Base-by-base conservation (phyloP, 805 yeast genomes). In the Lipomyces oligophaga region DNA sequence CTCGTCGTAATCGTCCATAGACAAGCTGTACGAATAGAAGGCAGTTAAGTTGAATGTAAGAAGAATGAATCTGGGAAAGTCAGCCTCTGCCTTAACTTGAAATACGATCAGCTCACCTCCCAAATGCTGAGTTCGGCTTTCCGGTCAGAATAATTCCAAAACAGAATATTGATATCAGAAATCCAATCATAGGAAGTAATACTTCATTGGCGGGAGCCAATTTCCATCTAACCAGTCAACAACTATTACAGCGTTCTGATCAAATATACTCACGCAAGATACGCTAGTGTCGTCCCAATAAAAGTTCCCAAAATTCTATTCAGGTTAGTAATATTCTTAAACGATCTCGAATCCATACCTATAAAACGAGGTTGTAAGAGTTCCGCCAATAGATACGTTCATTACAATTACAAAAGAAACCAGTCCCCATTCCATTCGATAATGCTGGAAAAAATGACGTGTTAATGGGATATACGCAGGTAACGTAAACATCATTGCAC, bases 401-500 rank as follows among this genome's bases (percentile, higher is more conserved):
- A 85, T 85, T 69, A 85, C 83, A 45, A 85, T 81, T 57, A 85
- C 80, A 57, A 79, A 85, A 0, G 88, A 80, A n/a, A 83, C 84
- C 31, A 85, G 65, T 0, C 87, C 80, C 95, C 95, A 85, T 62
- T 85, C 95, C 13, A 83, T 82, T 54, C 89, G 67, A 87, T 86
- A 84, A 34, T 70, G 72, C 38, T 67, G 73, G 58, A 85, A 86
- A 1, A 61, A 52, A 4, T 70, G 68, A 41, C 80, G 70, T 0
- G 87, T 77, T 10, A 62, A 60, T 2, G 81, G 80, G 22, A 77
- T 59, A 57, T 79, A 85, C 1, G 94, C 94, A 45, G 86, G 79
- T 0, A 76, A 55, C 0, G 88, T 79, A 24, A 85, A 66, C 4
- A 75, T 67, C 43, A 82, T 71, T 0, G 90, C 83, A 0, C 95